Conservation (phyloP, 2,329 filamentous ascomycete genomes). For the Hypoxylon sp. region DNA sequence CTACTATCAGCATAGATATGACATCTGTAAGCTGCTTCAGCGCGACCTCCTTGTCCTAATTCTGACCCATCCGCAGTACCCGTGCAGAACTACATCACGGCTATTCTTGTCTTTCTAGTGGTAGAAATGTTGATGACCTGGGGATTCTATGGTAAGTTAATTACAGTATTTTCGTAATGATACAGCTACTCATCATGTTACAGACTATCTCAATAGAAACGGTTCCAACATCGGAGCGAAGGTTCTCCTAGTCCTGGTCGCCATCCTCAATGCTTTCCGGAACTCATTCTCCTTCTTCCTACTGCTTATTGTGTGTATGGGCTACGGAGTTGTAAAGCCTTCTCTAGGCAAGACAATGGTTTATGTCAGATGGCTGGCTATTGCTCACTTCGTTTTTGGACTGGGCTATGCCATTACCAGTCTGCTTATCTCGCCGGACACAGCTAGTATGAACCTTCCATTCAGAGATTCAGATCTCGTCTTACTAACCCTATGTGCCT, state of each 20-base stretch:
- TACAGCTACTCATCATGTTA: constrained; percentile 54
- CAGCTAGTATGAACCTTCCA: constrained; percentile 69
- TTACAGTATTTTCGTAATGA: not conserved
- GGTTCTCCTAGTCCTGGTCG: constrained; percentile 90
- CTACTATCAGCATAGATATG: constrained; percentile 92
- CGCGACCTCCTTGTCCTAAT: not conserved
- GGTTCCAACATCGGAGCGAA: constrained; percentile 88
- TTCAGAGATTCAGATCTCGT: not conserved
- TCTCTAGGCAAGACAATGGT: constrained; percentile 94
- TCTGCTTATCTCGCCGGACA: constrained; percentile 89
- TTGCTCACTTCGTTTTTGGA: constrained; percentile 94
- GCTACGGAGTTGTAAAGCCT: constrained; percentile 97
- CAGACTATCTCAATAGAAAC: constrained; percentile 92
- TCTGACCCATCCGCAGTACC: constrained; percentile 72
- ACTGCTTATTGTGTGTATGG: constrained; percentile 98
- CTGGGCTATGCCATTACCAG: constrained; percentile 93
- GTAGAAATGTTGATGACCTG: constrained; percentile 98
- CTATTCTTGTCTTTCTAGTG: constrained; percentile 93
- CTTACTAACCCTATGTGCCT: constrained; percentile 42
- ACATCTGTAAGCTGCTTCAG: constrained; percentile 76
- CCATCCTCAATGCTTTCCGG: constrained; percentile 89
- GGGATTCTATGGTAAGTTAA: constrained; percentile 86
- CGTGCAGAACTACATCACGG: constrained; percentile 99
- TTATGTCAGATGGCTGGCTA: constrained; percentile 89
- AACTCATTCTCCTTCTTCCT: constrained; percentile 99